Percentiles rank a stretch among this genome's conserved stretches.
phyloP scores from a whole-genome alignment of 345 rosid species.

The Kernera saxatilis region DNA sequence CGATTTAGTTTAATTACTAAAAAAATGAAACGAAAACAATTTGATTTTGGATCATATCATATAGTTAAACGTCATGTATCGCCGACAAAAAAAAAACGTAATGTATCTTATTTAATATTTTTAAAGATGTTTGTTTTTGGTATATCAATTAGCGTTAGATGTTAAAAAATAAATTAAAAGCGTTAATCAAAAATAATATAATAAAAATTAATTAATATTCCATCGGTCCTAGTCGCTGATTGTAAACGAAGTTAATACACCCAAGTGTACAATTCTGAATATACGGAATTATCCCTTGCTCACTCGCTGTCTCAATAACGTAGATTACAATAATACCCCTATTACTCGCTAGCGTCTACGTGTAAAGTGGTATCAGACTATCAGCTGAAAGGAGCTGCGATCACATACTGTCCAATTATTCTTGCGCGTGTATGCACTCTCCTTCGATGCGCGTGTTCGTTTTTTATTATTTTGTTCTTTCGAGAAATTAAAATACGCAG shows the following conservation, averaged over 20 bases:
- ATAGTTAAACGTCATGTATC: not conserved
- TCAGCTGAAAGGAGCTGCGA: constrained; percentile 10
- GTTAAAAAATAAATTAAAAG: not conserved
- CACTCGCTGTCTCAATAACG: not conserved
- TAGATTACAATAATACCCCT: not conserved
- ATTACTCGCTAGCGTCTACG: not conserved
- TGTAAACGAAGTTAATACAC: not conserved
- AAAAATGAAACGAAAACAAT: not conserved
- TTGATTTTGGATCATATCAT: not conserved
- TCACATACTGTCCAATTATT: constrained; percentile 18
- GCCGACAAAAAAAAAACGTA: too few species aligned
- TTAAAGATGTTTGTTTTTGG: constrained; percentile 9
- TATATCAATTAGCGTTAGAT: not conserved
- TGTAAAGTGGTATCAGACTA: constrained; percentile 14
- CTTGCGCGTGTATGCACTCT: not conserved
- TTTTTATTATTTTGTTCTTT: not conserved
- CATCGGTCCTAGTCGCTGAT: not conserved
- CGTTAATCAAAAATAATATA: not conserved
- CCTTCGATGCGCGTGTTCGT: not conserved
- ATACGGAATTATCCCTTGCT: not conserved
- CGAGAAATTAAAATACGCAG: not conserved
- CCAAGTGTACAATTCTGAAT: not conserved
- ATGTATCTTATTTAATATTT: not conserved
- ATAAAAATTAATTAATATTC: not conserved
- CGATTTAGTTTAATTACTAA: not conserved